Base-by-base conservation (phyloP, 23 red algal species). In the Gracilaria gracilis region DNA sequence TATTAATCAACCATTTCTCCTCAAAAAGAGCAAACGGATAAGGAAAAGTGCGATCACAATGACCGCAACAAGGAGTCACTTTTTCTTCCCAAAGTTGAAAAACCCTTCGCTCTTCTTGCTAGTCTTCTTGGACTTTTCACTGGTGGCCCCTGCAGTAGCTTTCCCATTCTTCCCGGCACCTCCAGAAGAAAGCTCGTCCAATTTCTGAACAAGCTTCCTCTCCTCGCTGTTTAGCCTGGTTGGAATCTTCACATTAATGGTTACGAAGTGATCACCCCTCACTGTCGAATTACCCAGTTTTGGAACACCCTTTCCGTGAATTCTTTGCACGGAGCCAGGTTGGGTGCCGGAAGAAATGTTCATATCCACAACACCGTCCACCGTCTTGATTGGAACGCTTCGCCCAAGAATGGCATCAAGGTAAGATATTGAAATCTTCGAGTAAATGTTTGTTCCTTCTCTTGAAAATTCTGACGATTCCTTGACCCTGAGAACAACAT, bases 381-480 rank as follows among this genome's bases (percentile, higher is more conserved):
- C 83, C 0, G 97, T 99, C 55, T 95, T 93, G 38, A 99, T 94
- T 21, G 50, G 40, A 24, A 99, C 47, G 9, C 87, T 76, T 17
- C 89, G 74, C 3, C 97, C 97, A n/a, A 99, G 87, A 76, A 99
- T 99, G 20, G 94, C 97, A 61, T 99, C 97, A 57, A 96, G 82
- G 76, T 99, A 99, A 7, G 94, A 96, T 23, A 99, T 81, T 21
- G 50, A 67, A 40, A 94, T 53, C 37, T 93, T 67, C 9, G 97
- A 89, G 46, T 96, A 95, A 33, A 96, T 87, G 73, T 94, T 95
- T 32, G 84, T 69, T 27, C 94, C 97, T 57, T 99, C 94, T 17
- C 97, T 83, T 36, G 79, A 89, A 61, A 96, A 99, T 9, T 93
- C 93, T 9, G 81, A 34, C 4, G 87, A 84, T 29, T 93, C 61